Percentiles rank a stretch among this genome's conserved stretches.
phyloP scores from a whole-genome alignment of 2,329 filamentous ascomycete species.

The Aspergillus amoenus region DNA sequence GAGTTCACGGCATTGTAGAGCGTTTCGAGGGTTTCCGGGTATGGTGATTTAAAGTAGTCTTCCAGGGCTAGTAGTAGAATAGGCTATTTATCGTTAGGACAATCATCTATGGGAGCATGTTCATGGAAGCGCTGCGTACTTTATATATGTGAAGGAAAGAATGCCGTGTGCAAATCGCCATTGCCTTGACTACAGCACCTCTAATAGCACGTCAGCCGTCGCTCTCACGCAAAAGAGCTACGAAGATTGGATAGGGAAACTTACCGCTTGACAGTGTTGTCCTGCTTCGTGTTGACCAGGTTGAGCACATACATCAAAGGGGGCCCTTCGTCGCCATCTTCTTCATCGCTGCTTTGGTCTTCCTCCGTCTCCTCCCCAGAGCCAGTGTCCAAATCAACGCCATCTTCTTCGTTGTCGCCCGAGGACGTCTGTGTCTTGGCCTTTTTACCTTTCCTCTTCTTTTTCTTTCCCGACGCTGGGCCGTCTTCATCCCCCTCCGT shows the following conservation, averaged over 20 bases:
- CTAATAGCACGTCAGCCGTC: conserved; percentile 43
- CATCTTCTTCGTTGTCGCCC: conserved; percentile 48
- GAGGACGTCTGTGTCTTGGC: conserved; percentile 45
- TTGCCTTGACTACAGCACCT: conserved; percentile 93
- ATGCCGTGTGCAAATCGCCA: conserved; percentile 98
- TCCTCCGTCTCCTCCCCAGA: conserved; percentile 44
- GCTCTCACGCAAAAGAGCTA: neutral
- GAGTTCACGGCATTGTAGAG: conserved; percentile 91
- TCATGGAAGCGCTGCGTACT: conserved; percentile 47
- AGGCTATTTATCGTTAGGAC: conserved; percentile 55
- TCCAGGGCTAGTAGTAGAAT: conserved; percentile 86
- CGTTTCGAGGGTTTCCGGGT: conserved; percentile 80
- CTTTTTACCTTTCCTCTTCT: conserved; percentile 47
- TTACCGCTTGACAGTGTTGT: conserved; percentile 78
- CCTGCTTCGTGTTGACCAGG: conserved; percentile 95
- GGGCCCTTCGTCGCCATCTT: conserved; percentile 74
- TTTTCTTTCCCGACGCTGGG: conserved; percentile 39
- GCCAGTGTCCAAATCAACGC: conserved; percentile 50
- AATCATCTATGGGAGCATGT: neutral
- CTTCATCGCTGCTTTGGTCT: conserved; percentile 57
- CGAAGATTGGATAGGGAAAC: conserved; percentile 11
- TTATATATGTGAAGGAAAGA: conserved; percentile 99
- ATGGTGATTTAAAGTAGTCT: conserved; percentile 93
- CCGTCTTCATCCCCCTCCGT: conserved; percentile 78
- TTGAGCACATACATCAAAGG: conserved; percentile 97